phyloP scores from a whole-genome alignment of 768 basidiomycete genomes.

The Auriscalpium microsporum region DNA sequence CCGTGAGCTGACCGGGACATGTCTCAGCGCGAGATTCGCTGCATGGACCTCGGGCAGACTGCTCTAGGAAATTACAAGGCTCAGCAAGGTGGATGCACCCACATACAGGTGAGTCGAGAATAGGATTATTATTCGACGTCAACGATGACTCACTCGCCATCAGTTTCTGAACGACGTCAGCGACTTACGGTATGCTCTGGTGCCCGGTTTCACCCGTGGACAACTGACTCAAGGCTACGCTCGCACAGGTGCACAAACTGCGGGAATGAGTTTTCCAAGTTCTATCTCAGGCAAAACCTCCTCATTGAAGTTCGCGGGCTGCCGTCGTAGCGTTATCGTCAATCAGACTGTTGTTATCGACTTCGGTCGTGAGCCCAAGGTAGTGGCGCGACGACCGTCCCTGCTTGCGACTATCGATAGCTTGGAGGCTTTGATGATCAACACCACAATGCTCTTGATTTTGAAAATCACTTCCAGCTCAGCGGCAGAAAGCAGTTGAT shows the following conservation, averaged over 20 bases:
- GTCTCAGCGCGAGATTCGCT: constrained; percentile 32
- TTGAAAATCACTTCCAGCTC: no score
- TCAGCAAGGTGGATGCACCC: constrained; percentile 31
- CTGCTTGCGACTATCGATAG: no score
- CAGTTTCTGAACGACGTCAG: constrained; percentile 34
- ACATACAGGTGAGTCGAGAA: constrained; percentile 30
- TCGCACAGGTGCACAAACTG: constrained; percentile 29
- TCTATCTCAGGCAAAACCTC: constrained; percentile 30
- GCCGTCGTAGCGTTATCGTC: constrained; percentile 19
- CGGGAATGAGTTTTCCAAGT: constrained; percentile 33
- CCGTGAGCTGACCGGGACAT: background rate
- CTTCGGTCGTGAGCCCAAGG: background rate
- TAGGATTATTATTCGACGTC: background rate
- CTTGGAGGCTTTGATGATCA: no score
- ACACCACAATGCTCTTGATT: no score
- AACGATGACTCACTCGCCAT: background rate
- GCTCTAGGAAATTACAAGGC: constrained; percentile 34
- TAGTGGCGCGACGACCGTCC: no score
- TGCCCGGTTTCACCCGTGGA: background rate
- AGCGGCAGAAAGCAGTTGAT: no score
- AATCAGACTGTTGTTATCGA: background rate
- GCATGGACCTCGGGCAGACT: constrained; percentile 34
- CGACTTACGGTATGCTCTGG: constrained; percentile 27
- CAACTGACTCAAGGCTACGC: background rate
- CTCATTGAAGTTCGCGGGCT: constrained; percentile 34